Conservation (phyloP, 768 basidiomycete genomes). For the Phylloporus scabripes region DNA sequence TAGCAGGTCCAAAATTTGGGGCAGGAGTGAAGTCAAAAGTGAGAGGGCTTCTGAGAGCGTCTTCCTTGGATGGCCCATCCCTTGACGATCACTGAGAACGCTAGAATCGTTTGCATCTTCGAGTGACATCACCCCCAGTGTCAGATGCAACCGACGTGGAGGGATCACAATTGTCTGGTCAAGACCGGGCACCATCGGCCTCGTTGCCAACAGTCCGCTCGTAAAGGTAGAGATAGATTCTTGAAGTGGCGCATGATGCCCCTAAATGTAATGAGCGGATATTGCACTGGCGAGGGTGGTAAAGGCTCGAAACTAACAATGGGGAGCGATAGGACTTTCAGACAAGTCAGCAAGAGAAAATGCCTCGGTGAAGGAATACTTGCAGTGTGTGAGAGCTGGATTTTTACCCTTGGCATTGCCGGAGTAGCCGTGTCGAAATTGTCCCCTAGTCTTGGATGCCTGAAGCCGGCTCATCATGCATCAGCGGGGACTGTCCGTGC, state of each 20-base stretch:
- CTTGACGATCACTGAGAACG: neutral
- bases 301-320: conserved; percentile 29
- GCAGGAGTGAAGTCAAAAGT: conserved; percentile 35
- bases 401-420: neutral
- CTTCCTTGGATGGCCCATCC: conserved; percentile 1
- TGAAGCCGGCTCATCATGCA: conserved; percentile 6
- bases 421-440: neutral
- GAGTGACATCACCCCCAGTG: conserved; percentile 70
- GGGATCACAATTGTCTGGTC: conserved; percentile 56
- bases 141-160: conserved; percentile 59
- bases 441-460: conserved; percentile 14
- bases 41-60: conserved; percentile 40
- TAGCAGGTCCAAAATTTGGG: conserved; percentile 41
- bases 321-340: conserved; percentile 29
- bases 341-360: conserved; percentile 1
- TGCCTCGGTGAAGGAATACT: conserved; percentile 4
- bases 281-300: conserved; percentile 2
- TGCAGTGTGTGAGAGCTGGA: conserved; percentile 24
- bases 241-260: conserved; percentile 38
- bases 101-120: conserved; percentile 16
- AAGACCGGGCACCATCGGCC: conserved; percentile 42
- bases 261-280: conserved; percentile 22
- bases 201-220: conserved; percentile 13
- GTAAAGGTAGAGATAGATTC: conserved; percentile 35
- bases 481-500: neutral